Percentiles rank a stretch among this genome's conserved stretches.
phyloP scores from a whole-genome alignment of 805 yeast species.

The Clavispora santaluciae region DNA sequence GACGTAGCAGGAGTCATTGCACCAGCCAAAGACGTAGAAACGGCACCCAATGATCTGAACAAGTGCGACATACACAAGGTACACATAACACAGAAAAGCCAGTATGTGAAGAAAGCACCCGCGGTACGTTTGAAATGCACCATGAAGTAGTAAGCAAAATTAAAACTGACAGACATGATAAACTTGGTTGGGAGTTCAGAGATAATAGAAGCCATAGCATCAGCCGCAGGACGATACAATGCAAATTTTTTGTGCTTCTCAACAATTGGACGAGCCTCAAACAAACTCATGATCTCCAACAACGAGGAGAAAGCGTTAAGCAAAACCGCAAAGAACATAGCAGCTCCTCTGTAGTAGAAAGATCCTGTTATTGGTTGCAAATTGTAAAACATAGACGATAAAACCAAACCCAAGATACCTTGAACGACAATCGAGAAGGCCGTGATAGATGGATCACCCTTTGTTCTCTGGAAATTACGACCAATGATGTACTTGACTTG shows the following conservation, averaged over 20 bases:
- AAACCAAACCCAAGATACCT: conserved; percentile 51
- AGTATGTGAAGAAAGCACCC: conserved; percentile 35
- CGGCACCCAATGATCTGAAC: conserved; percentile 40
- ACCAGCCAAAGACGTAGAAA: conserved; percentile 35
- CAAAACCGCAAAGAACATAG: conserved; percentile 55
- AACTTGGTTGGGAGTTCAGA: conserved; percentile 62
- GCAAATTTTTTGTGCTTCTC: conserved; percentile 70
- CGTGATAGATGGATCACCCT: conserved; percentile 55
- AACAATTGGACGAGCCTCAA: conserved; percentile 59
- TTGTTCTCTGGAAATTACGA: conserved; percentile 51
- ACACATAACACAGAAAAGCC: conserved; percentile 23
- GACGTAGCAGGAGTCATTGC: conserved; percentile 45
- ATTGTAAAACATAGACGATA: conserved; percentile 57
- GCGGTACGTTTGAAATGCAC: conserved; percentile 32
- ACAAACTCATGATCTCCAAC: conserved; percentile 55
- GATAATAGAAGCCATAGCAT: conserved; percentile 57
- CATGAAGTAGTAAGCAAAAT: conserved; percentile 28
- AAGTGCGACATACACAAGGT: conserved; percentile 35
- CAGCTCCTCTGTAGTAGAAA: conserved; percentile 60
- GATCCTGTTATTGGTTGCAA: conserved; percentile 47
- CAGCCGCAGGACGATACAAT: conserved; percentile 70
- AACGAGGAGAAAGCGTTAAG: conserved; percentile 58
- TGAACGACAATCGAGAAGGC: conserved; percentile 49
- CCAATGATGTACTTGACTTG: conserved; percentile 41
- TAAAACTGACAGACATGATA: conserved; percentile 26